phyloP scores from a whole-genome alignment of 331 rosid genomes.

The Dryas integrifolia region DNA sequence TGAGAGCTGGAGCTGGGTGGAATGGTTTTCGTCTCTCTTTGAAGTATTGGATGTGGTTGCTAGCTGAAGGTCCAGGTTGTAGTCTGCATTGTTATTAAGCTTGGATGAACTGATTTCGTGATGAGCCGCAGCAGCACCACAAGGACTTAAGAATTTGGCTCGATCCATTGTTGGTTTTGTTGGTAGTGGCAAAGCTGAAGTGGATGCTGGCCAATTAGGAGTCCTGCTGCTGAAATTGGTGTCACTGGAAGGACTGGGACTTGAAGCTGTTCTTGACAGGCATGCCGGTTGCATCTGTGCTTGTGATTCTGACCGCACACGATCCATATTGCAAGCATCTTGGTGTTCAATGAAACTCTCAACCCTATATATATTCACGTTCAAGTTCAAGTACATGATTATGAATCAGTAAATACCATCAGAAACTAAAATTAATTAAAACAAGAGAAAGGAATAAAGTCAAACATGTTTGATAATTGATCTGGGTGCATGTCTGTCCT shows the following conservation, averaged over 20 bases:
- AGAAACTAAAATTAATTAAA: neutral
- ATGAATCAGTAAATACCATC: no score
- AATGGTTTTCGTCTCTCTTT: slow-evolving; percentile 34
- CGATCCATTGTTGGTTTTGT: slow-evolving; percentile 13
- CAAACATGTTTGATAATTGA: neutral
- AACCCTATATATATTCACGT: slow-evolving; percentile 46
- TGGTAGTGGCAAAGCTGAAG: slow-evolving; percentile 35
- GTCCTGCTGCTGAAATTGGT: slow-evolving; percentile 61
- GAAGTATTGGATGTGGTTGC: slow-evolving; percentile 51
- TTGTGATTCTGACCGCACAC: slow-evolving; percentile 56
- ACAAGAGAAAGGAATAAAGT: neutral
- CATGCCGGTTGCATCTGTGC: slow-evolving; percentile 43
- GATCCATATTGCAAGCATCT: slow-evolving; percentile 92
- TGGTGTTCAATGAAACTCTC: slow-evolving; percentile 99
- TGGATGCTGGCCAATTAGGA: slow-evolving; percentile 42
- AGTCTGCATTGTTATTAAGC: slow-evolving; percentile 12
- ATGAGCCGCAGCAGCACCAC: neutral
- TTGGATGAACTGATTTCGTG: neutral
- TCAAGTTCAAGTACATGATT: no score
- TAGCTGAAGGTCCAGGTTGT: slow-evolving; percentile 89
- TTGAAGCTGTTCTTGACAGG: slow-evolving; percentile 86
- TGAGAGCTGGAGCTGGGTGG: slow-evolving; percentile 74
- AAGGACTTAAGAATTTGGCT: slow-evolving; percentile 30
- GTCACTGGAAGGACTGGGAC: slow-evolving; percentile 86
- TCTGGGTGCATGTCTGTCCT: neutral